These are phyloP conservation scores for Solanum appendiculatum DNA, from an alignment of 257 asterid species.

Conservation along the genomic window DNA sequence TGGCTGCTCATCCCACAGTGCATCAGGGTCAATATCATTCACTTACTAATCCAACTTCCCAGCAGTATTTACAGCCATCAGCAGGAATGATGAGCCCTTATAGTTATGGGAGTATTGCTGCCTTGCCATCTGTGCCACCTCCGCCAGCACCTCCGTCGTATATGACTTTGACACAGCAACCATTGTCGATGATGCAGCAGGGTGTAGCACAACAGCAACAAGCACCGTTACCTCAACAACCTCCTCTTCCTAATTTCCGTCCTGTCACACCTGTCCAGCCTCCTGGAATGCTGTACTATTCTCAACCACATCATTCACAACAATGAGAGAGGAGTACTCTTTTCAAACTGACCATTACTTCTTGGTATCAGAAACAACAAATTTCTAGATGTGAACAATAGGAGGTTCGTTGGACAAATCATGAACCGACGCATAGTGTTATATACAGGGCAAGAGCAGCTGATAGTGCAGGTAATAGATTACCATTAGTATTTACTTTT, in stretches of 20 bases:
- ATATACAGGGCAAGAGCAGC: not conserved
- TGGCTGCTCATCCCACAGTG: constrained; percentile 19
- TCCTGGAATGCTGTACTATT: constrained; percentile 61
- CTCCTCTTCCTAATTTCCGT: constrained; percentile 40
- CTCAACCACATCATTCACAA: constrained; percentile 48
- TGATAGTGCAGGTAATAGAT: not conserved
- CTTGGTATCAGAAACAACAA: not conserved
- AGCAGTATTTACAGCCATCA: constrained; percentile 61
- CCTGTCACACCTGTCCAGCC: constrained; percentile 45
- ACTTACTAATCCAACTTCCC: constrained; percentile 30
- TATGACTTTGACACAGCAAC: constrained; percentile 47
- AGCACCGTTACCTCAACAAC: constrained; percentile 21
- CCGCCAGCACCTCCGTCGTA: constrained; percentile 44
- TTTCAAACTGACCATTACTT: not conserved
- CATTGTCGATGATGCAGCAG: constrained; percentile 33
- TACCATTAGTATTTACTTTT: constrained; percentile 3
- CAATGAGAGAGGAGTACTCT: constrained; percentile 24
- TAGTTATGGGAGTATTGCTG: constrained; percentile 35
- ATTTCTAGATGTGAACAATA: not conserved
- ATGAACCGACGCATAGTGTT: not conserved
- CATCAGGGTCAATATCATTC: constrained; percentile 46
- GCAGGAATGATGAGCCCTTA: constrained; percentile 39
- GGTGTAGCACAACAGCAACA: constrained; percentile 26
- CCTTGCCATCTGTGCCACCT: constrained; percentile 41
- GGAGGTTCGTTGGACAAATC: not conserved